These are phyloP conservation scores for Ogataea methylovora DNA, from an alignment of 805 yeast species.

Conservation along the genomic window DNA sequence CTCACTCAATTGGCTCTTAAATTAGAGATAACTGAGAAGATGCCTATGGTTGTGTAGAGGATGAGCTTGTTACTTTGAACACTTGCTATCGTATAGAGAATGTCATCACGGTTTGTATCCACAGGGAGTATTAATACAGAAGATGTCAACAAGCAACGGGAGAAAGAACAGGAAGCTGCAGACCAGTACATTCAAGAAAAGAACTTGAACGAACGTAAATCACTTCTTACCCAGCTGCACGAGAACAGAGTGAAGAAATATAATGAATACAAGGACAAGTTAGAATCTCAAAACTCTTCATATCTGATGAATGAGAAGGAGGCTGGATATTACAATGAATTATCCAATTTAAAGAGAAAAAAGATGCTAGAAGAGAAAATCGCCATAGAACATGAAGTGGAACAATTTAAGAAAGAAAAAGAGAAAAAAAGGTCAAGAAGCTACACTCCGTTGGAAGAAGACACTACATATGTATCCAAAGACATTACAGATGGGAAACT, in stretches of 20 bases:
- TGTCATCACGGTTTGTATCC: conserved; percentile 5
- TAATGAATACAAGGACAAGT: conserved; percentile 3
- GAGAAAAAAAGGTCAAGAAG: background rate
- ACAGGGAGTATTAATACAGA: conserved; percentile 5
- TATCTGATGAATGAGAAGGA: conserved; percentile 4
- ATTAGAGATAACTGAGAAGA: too few species aligned
- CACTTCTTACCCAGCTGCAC: conserved; percentile 4
- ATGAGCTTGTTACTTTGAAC: too few species aligned
- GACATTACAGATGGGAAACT: too few species aligned
- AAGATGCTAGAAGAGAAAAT: background rate
- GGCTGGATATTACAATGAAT: conserved; percentile 2
- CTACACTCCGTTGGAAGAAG: too few species aligned
- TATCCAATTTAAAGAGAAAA: background rate
- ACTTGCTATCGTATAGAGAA: too few species aligned
- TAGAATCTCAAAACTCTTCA: conserved; percentile 6
- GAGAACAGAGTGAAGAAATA: conserved; percentile 3
- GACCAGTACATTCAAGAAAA: conserved; percentile 1
- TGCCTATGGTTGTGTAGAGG: too few species aligned
- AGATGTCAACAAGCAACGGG: conserved; percentile 2
- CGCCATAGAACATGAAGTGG: conserved; percentile 1
- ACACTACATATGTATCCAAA: too few species aligned
- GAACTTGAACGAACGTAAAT: conserved; percentile 3
- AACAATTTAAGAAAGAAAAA: background rate
- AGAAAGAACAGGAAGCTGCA: conserved; percentile 2
- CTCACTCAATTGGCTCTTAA: background rate